These are phyloP conservation scores for Entomortierella beljakovae DNA, from an alignment of 192 early-diverging fungal species.

Conservation along the genomic window DNA sequence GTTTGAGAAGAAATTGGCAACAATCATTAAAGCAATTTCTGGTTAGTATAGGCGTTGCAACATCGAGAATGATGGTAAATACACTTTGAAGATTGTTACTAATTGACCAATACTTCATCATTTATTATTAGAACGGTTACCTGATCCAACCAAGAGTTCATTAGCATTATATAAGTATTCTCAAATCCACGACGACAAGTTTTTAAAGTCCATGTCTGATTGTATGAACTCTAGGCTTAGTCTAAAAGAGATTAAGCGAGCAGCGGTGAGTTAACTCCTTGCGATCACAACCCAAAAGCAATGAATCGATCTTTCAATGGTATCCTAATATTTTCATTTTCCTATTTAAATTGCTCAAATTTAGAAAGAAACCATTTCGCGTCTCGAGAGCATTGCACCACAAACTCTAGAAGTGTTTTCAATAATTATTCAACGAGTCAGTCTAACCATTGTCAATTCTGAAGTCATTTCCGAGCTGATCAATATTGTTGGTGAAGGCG, in stretches of 20 bases:
- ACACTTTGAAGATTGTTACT: no score
- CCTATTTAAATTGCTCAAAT: not conserved
- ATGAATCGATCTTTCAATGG: no score
- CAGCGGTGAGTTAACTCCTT: constrained; percentile 56
- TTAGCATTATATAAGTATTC: constrained; percentile 78
- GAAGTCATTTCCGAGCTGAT: constrained; percentile 72
- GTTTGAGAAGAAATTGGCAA: constrained; percentile 61
- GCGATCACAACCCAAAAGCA: no score
- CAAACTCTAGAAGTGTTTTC: constrained; percentile 76
- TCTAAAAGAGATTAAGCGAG: constrained; percentile 77
- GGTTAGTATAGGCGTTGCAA: constrained; percentile 40
- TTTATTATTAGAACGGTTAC: constrained; percentile 58
- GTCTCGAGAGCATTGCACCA: constrained; percentile 71
- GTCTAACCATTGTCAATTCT: constrained; percentile 80
- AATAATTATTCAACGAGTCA: constrained; percentile 79
- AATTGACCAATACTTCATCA: not conserved
- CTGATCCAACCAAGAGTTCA: constrained; percentile 74
- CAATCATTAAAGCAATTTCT: constrained; percentile 65
- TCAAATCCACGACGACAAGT: constrained; percentile 69
- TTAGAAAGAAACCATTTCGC: constrained; percentile 70
- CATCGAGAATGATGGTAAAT: constrained; percentile 3
- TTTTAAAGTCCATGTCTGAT: constrained; percentile 75
- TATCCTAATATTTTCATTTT: not conserved
- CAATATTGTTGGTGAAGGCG: constrained; percentile 50
- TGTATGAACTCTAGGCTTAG: constrained; percentile 78